Evolutionary conservation across 495 filamentous ascomycete genomes (phyloP).

Genomic region (Talaromyces proteolyticus): DNA sequence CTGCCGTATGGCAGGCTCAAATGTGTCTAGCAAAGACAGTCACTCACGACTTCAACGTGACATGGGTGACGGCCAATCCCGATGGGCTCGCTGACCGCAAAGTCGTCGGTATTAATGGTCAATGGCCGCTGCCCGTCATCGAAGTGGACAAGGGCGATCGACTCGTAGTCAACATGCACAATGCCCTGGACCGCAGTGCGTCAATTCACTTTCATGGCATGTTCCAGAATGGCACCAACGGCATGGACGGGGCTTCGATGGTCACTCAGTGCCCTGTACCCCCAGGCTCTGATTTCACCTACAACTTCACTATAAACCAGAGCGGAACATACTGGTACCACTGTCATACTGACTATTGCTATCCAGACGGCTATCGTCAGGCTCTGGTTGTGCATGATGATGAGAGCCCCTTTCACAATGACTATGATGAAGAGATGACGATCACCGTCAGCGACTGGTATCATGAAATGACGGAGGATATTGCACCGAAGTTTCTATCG

Average conservation of each 20-base stretch:
- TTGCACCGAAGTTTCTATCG: conserved; percentile 39
- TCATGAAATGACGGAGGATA: conserved; percentile 38
- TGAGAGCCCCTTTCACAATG: conserved; percentile 47
- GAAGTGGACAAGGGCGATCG: conserved; percentile 65
- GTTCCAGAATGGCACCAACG: conserved; percentile 59
- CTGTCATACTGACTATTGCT: conserved; percentile 62
- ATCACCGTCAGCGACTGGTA: conserved; percentile 65
- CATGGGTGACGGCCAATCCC: conserved; percentile 76
- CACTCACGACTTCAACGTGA: conserved; percentile 71
- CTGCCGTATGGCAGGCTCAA: background rate
- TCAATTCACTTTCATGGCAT: conserved; percentile 79
- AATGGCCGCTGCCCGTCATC: conserved; percentile 72
- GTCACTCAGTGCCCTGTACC: conserved; percentile 64
- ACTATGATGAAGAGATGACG: conserved; percentile 62
- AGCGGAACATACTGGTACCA: conserved; percentile 84
- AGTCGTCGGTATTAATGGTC: conserved; percentile 73
- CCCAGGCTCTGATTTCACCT: conserved; percentile 60
- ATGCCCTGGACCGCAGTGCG: conserved; percentile 64
- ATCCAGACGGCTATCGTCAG: conserved; percentile 70
- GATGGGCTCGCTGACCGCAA: conserved; percentile 61
- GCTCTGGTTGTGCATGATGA: conserved; percentile 68
- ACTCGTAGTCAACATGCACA: conserved; percentile 65
- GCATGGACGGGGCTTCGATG: conserved; percentile 70
- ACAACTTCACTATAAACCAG: conserved; percentile 75
- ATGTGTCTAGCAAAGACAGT: conserved; percentile 50